Evolutionary conservation across 2,329 filamentous ascomycete species (phyloP), one percentile per base, ranked within the genome.

Genomic region (Phyllachora maydis): DNA sequence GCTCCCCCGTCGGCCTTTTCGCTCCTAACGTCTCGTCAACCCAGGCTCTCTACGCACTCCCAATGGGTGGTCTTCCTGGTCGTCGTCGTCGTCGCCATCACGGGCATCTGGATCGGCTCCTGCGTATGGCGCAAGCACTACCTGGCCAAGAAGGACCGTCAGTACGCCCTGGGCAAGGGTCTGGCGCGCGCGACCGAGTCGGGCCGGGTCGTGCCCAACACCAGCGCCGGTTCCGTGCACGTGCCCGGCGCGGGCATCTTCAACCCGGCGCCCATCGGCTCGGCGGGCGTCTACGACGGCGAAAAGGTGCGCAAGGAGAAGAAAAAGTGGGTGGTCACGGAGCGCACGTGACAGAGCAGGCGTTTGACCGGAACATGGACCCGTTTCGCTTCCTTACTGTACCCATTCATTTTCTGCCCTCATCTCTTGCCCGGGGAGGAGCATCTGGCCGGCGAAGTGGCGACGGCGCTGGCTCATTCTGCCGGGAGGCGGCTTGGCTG

Each of bases 21-120:
- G n/a, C n/a, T n/a, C n/a, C n/a, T n/a, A n/a, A n/a, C n/a, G n/a
- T n/a, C n/a, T n/a, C n/a, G n/a, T n/a, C n/a, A n/a, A n/a, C n/a
- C n/a, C n/a, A 79, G 75, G 74, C 49, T 77, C 23, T 56, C 60
- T 6, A 58, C 53, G 14, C 77, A 85, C 45, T 79, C 65, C 54
- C 60, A 69, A 51, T 91, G 78, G 78, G 65, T 90, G 21, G 58
- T 85, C 31, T 79, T 88, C 59, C 56, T 88, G 25, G 69, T 81
- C 32, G 52, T 85, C 30, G 57, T 90, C 14, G 59, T 72, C 20
- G 52, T 85, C 29, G 71, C 56, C 25, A 75, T 90, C 30, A 49
- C 59, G 9, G 54, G 56, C 27, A 62, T 79, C 37, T 75, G 72
- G 56, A 48, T 73, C 18, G 56, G 64, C 11, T 73, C 71, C 18